phyloP scores from a whole-genome alignment of 352 stramenopile species.

The Pythium myriotylum region DNA sequence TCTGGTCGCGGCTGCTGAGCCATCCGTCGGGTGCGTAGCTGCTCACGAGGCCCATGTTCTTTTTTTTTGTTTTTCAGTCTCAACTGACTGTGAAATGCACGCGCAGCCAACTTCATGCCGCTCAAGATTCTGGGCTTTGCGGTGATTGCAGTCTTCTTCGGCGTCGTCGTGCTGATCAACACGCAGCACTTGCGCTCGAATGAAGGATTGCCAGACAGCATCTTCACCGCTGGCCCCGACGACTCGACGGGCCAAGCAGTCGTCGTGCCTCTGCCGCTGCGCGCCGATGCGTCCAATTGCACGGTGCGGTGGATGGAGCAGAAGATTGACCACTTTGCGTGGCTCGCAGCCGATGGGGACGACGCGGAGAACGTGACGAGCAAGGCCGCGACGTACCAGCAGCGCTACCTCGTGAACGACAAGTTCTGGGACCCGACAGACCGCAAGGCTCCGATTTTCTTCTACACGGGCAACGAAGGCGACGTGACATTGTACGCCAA shows the following conservation, averaged over 20 bases:
- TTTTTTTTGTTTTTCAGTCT: background rate
- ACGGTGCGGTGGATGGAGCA: conserved; percentile 88
- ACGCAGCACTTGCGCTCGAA: conserved; percentile 62
- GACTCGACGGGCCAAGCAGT: background rate
- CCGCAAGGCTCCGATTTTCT: conserved; percentile 85
- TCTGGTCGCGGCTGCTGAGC: conserved; percentile 26
- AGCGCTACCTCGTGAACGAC: conserved; percentile 91
- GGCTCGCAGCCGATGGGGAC: conserved; percentile 34
- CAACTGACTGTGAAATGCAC: too few species aligned
- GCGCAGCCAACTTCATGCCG: conserved; percentile 31
- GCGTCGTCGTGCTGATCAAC: conserved; percentile 71
- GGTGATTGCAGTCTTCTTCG: conserved; percentile 47
- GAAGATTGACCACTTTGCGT: conserved; percentile 90
- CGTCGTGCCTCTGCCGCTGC: conserved; percentile 19
- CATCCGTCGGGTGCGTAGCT: conserved; percentile 21
- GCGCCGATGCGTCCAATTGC: conserved; percentile 70
- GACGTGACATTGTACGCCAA: conserved; percentile 95
- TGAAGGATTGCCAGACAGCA: conserved; percentile 40
- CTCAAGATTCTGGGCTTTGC: conserved; percentile 57
- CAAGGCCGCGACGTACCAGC: conserved; percentile 65
- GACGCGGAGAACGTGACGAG: conserved; percentile 21
- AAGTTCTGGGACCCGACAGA: conserved; percentile 77
- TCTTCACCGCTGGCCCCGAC: conserved; percentile 26
- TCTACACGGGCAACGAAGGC: conserved; percentile 95
- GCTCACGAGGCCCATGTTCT: background rate